phyloP scores from a whole-genome alignment of 495 filamentous ascomycete species.

The Amphirosellinia nigrospora region DNA sequence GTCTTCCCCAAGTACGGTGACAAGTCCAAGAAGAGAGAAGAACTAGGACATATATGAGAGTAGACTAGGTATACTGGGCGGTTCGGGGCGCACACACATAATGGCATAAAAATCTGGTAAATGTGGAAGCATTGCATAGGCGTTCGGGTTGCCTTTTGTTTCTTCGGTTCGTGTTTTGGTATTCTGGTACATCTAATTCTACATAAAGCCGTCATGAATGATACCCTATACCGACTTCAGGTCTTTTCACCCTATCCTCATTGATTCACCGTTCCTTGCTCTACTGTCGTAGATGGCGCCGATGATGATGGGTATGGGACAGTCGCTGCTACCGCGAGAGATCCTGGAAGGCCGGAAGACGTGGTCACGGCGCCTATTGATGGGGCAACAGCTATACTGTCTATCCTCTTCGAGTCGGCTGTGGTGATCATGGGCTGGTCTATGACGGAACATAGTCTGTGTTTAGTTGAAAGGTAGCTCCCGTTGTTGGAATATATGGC shows the following conservation, averaged over 20 bases:
- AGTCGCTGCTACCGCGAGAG: background rate
- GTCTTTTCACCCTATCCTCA: background rate
- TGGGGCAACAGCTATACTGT: background rate
- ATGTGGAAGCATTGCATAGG: slow-evolving; percentile 25
- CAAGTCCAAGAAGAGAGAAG: slow-evolving; percentile 50
- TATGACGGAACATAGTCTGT: background rate
- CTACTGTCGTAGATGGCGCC: background rate
- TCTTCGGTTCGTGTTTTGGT: slow-evolving; percentile 9
- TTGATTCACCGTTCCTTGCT: slow-evolving; percentile 1
- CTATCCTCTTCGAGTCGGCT: background rate
- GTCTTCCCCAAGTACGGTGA: slow-evolving; percentile 59
- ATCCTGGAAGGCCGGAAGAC: background rate
- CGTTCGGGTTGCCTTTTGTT: slow-evolving; percentile 25
- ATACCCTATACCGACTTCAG: slow-evolving; percentile 21
- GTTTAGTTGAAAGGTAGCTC: slow-evolving; percentile 18
- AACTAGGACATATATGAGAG: slow-evolving; percentile 29
- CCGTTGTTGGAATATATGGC: slow-evolving; percentile 17
- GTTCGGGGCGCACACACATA: background rate
- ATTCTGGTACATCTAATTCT: slow-evolving; percentile 27
- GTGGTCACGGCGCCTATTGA: background rate
- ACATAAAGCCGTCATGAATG: slow-evolving; percentile 31
- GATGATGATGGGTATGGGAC: background rate
- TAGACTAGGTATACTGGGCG: background rate
- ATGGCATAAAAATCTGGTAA: slow-evolving; percentile 7
- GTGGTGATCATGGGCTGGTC: background rate